These are phyloP conservation scores for Colletotrichum godetiae DNA, from an alignment of 2,329 filamentous ascomycete genomes.

Conservation along the genomic window DNA sequence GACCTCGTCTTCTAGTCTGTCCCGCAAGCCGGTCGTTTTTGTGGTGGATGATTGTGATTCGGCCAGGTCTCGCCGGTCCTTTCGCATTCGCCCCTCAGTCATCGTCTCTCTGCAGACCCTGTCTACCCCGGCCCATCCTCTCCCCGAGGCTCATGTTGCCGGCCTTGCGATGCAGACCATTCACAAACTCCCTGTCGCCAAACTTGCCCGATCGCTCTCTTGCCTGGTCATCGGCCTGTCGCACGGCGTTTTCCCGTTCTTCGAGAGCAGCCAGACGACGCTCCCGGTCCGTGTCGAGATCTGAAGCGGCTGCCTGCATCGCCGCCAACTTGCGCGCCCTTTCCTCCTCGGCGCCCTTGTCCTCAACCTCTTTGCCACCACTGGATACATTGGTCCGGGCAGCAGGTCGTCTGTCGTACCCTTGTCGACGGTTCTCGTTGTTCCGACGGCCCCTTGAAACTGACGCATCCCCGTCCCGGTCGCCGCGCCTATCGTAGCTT, in stretches of 20 bases:
- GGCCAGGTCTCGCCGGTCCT: background rate
- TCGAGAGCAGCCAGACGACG: constrained; percentile 75
- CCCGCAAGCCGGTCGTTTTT: background rate
- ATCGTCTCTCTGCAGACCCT: constrained; percentile 59
- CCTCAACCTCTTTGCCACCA: constrained; percentile 37
- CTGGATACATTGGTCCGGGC: constrained; percentile 33
- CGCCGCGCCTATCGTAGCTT: constrained; percentile 36
- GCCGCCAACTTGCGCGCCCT: constrained; percentile 75
- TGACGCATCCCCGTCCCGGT: constrained; percentile 37
- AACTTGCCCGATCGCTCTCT: constrained; percentile 69
- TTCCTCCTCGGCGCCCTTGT: constrained; percentile 61
- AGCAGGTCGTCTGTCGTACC: constrained; percentile 37
- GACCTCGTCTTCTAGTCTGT: background rate
- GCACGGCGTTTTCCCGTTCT: constrained; percentile 71
- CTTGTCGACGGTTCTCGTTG: constrained; percentile 36
- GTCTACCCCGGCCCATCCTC: constrained; percentile 60
- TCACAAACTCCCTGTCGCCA: constrained; percentile 73
- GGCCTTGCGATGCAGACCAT: constrained; percentile 70
- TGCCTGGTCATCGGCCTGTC: constrained; percentile 74
- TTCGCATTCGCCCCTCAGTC: constrained; percentile 43
- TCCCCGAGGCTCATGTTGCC: constrained; percentile 63
- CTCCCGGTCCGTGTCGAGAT: constrained; percentile 77
- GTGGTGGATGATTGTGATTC: background rate
- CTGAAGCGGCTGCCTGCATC: constrained; percentile 78
- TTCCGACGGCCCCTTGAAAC: constrained; percentile 36